Evolutionary conservation across 2,329 filamentous ascomycete genomes (phyloP), one percentile per base, ranked within the genome.

Genomic region (Dendryphion nanum): DNA sequence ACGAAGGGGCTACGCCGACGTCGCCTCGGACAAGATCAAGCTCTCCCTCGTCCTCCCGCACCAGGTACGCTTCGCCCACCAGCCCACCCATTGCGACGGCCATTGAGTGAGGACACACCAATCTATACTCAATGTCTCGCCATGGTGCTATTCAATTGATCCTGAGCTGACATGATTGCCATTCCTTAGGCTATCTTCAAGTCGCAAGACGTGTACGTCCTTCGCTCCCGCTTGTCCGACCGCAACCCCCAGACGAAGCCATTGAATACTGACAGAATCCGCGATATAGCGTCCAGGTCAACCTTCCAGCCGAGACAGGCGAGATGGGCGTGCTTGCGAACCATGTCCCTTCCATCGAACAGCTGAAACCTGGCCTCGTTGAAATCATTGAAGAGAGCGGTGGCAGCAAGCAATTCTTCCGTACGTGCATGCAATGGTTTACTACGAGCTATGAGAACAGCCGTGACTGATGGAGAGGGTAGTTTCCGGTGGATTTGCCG

Each of bases 301-400:
- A 98, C 82, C 85, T 98, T 65, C 86, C 93, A 69, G 93, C 93
- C 66, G 93, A 95, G 72, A 94, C 90, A 48, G 93, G 93, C 70
- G 93, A 97, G 63, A 98, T 98, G 93, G 93, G 93, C 86, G 85
- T 98, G 62, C 86, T 98, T 67, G 93, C 93, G 70, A 94, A 93
- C 80, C 93, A 98, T 82, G 93, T 98, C 63, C 90, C 93, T 52
- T 89, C 90, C 47, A 97, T 98, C 67, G 93, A 98, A 80, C 93
- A 98, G 79, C 80, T 98, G 72, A 95, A 94, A 82, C 90, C 93
- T 46, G 93, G 93, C 64, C 75, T 97, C 57, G 80, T 98, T 57
- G 91, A 97, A 79, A 79, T 98, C 66, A 82, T 97, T 56, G 91
- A 97, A 79, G 93, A 98, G 81, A 81, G 75, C 65, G 87, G 89